Percentiles rank a stretch among this genome's conserved stretches.
phyloP scores from a whole-genome alignment of 2,329 filamentous ascomycete species.

The Pseudogymnoascus verrucosus region DNA sequence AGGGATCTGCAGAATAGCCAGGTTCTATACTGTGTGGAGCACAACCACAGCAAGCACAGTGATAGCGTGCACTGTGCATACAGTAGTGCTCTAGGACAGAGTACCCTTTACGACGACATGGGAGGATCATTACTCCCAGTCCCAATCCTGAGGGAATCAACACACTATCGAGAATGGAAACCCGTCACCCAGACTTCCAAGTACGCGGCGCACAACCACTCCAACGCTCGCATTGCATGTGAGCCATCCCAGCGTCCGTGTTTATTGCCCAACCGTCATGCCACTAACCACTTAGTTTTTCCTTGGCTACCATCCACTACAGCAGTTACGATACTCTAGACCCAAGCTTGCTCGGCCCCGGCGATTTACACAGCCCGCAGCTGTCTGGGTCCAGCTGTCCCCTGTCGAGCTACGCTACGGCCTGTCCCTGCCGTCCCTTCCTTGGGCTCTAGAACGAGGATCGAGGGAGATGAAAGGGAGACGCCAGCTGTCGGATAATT shows the following conservation, averaged over 20 bases:
- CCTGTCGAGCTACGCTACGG: background rate
- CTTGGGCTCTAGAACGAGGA: background rate
- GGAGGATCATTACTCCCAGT: background rate
- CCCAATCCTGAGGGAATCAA: background rate
- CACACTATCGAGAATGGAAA: background rate
- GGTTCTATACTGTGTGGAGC: background rate
- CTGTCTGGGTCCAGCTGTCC: background rate
- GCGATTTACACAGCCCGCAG: background rate
- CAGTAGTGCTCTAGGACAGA: background rate
- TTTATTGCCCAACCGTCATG: background rate
- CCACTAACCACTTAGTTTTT: background rate
- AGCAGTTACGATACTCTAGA: conserved; percentile 1
- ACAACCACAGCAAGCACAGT: background rate
- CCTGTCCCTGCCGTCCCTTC: background rate
- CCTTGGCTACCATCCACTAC: conserved; percentile 2
- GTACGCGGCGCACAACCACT: background rate
- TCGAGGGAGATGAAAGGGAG: background rate
- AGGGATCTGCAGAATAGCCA: background rate
- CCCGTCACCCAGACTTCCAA: background rate
- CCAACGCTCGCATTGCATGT: background rate
- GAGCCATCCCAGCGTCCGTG: background rate
- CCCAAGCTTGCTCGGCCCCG: background rate
- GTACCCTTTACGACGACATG: background rate
- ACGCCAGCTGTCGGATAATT: background rate
- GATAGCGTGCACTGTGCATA: background rate